Evolutionary conservation across 2,329 filamentous ascomycete genomes (phyloP), one percentile per base, ranked within the genome.

Genomic region (Zasmidium citrigriseum): DNA sequence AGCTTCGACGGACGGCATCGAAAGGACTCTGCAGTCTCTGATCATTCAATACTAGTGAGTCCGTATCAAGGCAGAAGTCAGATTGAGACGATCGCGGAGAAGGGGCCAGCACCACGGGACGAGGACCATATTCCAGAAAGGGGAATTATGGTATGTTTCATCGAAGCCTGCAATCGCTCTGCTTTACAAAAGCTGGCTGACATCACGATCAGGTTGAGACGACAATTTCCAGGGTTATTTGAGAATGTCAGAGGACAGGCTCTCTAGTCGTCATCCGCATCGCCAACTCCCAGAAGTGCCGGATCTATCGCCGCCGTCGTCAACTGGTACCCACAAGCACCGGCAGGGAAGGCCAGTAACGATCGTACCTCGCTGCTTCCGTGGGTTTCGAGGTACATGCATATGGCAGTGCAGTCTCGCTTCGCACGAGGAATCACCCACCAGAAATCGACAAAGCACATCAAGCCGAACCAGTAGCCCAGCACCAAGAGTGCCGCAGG

Each of bases 371-470:
- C 48, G 16, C n/a, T 5, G 10, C 12, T 38, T 16, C 25, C 24
- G 25, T 34, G 16, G n/a, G 5, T 20, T 4, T 51, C 48, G 16
- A 51, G 48, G 21, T 38, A 51, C 48, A 51, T 51, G 25, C 48
- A 51, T 7, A 51, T 21, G 2, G 48, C 48, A 10, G 20, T 51
- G 48, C 48, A 51, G 27, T 51, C 48, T 21, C 48, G 24, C 14
- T 38, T 27, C 4, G 48, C 24, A 4, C 48, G 48, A 18, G 12
- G 34, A 14, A 29, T 20, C n/a, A 34, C 27, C 48, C 48, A 51
- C 48, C 48, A 51, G 29, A 51, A 51, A 25, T 51, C 25, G 25
- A 51, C 48, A 38, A 38, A 20, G 48, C 48, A 51, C 48, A 51
- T 38, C 25, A 51, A 16, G 10, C 24, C 48, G 38, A 29, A 51